These are phyloP conservation scores for Ambrosia trifida DNA, from an alignment of 129 eudicot species.

Conservation along the genomic window DNA sequence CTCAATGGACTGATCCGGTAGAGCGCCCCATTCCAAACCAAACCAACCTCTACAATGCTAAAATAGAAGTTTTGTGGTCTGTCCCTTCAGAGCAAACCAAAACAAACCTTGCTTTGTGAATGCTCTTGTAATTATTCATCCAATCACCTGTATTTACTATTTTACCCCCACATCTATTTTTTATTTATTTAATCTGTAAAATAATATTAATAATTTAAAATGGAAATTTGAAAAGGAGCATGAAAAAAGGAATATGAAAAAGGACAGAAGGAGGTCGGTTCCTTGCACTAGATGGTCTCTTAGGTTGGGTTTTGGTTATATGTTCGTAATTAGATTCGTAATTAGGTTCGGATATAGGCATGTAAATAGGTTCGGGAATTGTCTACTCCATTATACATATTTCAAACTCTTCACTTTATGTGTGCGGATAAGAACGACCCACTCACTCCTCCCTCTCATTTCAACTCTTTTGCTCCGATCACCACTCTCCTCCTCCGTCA, in stretches of 20 bases:
- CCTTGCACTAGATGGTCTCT: slow-evolving; percentile 37
- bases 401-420: slow-evolving; percentile 22
- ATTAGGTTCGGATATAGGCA: slow-evolving; percentile 19
- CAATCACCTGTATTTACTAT: too few species aligned
- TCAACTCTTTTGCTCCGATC: slow-evolving; percentile 9
- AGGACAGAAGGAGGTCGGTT: slow-evolving; percentile 41
- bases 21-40: too few species aligned
- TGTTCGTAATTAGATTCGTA: slow-evolving; percentile 15
- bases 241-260: slow-evolving; percentile 31
- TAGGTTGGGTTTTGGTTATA: slow-evolving; percentile 15
- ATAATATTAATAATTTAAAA: background rate
- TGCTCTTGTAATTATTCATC: too few species aligned
- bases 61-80: too few species aligned
- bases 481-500: slow-evolving; percentile 29
- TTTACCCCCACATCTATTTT: background rate
- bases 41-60: too few species aligned
- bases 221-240: background rate
- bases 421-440: slow-evolving; percentile 29
- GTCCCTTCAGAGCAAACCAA: too few species aligned
- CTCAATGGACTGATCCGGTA: too few species aligned
- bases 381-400: slow-evolving; percentile 16
- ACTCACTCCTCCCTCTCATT: slow-evolving; percentile 21
- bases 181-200: background rate
- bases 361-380: slow-evolving; percentile 25
- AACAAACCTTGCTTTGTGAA: too few species aligned